Conservation (phyloP, 129 eudicot species). For the sunflower (Helianthus annuus) region DNA sequence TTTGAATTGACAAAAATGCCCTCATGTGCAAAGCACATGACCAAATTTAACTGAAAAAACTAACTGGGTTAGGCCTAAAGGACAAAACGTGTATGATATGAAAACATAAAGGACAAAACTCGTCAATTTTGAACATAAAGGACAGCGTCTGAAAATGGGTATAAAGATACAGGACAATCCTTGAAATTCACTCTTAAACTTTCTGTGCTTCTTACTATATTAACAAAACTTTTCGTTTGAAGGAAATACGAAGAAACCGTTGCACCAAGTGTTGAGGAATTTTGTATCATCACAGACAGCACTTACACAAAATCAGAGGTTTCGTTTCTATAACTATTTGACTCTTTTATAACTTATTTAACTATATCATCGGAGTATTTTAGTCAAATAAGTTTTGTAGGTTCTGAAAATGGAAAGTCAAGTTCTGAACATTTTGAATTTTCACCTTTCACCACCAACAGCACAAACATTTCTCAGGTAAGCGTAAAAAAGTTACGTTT, state of each 20-base stretch:
- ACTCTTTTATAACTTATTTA: background rate
- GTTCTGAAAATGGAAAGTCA: constrained; percentile 64
- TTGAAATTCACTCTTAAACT: too few species aligned
- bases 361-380: background rate
- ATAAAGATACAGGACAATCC: too few species aligned
- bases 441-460: constrained; percentile 65
- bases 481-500: background rate
- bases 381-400: constrained; percentile 41
- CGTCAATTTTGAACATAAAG: too few species aligned
- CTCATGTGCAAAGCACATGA: too few species aligned
- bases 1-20: too few species aligned
- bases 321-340: constrained; percentile 4
- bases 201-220: background rate
- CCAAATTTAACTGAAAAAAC: too few species aligned
- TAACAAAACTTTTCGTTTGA: constrained; percentile 18
- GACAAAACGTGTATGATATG: too few species aligned
- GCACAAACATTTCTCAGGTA: constrained; percentile 66
- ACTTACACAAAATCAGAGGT: constrained; percentile 79
- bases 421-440: constrained; percentile 55
- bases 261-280: constrained; percentile 69
- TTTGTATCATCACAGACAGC: constrained; percentile 74
- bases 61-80: too few species aligned
- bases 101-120: too few species aligned
- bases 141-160: too few species aligned
- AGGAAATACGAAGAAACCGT: constrained; percentile 79